Conservation (phyloP, 768 basidiomycete species). For the Hortiboletus flavorubellus region DNA sequence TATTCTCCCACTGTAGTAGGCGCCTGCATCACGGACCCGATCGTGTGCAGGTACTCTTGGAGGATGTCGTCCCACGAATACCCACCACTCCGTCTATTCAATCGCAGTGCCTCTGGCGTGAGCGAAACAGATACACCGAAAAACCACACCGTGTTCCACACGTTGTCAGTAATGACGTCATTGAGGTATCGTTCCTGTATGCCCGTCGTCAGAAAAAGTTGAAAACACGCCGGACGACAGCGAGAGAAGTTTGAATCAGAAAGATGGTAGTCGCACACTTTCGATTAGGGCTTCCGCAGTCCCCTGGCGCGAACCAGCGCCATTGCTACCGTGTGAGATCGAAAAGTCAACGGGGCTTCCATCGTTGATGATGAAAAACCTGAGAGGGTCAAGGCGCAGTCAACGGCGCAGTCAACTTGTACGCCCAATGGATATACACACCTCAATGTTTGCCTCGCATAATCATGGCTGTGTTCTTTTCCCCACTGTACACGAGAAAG, state of each 20-base stretch:
- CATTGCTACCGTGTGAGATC: background rate
- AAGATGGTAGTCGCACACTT: background rate
- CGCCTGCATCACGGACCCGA: background rate
- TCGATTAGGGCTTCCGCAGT: constrained; percentile 3
- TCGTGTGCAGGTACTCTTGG: background rate
- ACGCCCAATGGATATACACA: background rate
- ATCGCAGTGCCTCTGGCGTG: background rate
- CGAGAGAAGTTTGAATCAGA: background rate
- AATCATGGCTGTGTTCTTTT: background rate
- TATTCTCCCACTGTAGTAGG: background rate
- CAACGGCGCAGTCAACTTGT: background rate
- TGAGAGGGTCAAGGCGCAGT: too few relatives aligned
- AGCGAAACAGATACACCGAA: background rate
- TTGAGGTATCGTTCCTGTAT: constrained; percentile 1
- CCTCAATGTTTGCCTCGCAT: constrained; percentile 1
- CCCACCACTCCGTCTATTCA: background rate
- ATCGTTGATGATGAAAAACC: constrained; percentile 5
- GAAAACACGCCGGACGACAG: background rate
- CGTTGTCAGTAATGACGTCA: background rate
- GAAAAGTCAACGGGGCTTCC: constrained; percentile 2
- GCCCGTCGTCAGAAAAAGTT: background rate
- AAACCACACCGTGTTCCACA: constrained; percentile 6
- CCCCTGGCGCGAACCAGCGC: background rate
- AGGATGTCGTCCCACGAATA: background rate
- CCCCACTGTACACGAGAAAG: background rate